Percentiles rank a stretch among this genome's conserved stretches.
These are phyloP conservation scores for Dactylellina parvicollis DNA, from an alignment of 2,329 filamentous ascomycete genomes.

Conservation along the genomic window DNA sequence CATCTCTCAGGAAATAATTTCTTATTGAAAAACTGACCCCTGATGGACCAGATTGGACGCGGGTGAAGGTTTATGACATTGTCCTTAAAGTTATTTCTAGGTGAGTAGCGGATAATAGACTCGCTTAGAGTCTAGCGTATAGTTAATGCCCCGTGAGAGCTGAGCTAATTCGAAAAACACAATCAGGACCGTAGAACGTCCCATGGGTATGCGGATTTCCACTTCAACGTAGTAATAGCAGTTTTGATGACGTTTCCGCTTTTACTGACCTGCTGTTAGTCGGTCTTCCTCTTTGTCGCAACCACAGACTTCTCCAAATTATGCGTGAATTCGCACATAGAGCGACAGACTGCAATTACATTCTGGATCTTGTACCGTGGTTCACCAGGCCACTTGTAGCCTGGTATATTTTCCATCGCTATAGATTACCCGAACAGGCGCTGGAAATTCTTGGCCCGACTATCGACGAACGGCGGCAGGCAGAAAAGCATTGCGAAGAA, in stretches of 20 bases:
- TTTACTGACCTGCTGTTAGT: too few species aligned
- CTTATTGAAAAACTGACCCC: too few species aligned
- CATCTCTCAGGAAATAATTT: too few species aligned
- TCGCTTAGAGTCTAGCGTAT: neutral
- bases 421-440: constrained; percentile 15
- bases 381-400: constrained; percentile 12
- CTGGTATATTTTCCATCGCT: constrained; percentile 40
- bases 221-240: too few species aligned
- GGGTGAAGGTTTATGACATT: constrained; percentile 47
- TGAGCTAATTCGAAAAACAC: too few species aligned
- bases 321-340: constrained; percentile 36
- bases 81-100: constrained; percentile 51
- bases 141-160: too few species aligned
- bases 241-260: too few species aligned
- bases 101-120: neutral
- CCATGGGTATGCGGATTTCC: too few species aligned
- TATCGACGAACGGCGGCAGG: constrained; percentile 6
- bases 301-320: constrained; percentile 52
- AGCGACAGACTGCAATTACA: constrained; percentile 7
- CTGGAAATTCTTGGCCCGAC: constrained; percentile 26
- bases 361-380: constrained; percentile 49
- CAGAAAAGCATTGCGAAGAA: neutral
- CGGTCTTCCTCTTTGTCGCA: constrained; percentile 54
- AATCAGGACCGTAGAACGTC: too few species aligned
- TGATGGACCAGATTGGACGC: constrained; percentile 54